These are phyloP conservation scores for Penicillium sp. DNA, from an alignment of 2,329 filamentous ascomycete species.

Conservation along the genomic window DNA sequence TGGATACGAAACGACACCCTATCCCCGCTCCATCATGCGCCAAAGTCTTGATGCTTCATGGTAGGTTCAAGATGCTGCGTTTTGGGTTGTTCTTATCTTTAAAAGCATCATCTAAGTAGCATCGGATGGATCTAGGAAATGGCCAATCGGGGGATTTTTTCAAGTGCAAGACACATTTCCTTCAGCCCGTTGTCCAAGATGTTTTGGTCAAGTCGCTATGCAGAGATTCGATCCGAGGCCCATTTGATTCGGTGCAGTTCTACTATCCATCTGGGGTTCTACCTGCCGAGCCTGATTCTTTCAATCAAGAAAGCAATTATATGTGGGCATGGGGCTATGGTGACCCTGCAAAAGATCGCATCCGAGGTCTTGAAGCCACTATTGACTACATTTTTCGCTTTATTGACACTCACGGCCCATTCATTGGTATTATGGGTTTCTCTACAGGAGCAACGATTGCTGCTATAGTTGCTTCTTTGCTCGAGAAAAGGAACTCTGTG, in stretches of 20 bases:
- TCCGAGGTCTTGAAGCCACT: background rate
- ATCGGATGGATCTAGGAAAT: background rate
- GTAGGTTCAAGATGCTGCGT: background rate
- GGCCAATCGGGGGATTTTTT: background rate
- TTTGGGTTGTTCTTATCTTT: background rate
- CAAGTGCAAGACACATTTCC: background rate
- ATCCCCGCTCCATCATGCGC: background rate
- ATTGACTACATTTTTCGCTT: background rate
- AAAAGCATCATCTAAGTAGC: background rate
- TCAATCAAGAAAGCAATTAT: background rate
- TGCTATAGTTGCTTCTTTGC: background rate
- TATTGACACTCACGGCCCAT: background rate
- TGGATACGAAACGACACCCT: background rate
- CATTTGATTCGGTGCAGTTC: background rate
- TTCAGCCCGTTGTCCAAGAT: background rate
- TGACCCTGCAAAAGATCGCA: background rate
- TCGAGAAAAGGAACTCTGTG: background rate
- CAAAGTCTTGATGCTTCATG: constrained; percentile 2
- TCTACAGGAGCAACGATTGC: background rate
- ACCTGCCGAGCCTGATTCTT: background rate
- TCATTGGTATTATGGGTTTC: background rate
- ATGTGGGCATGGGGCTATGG: constrained; percentile 1
- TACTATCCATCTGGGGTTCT: background rate
- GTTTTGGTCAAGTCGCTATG: background rate
- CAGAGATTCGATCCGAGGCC: background rate